These are phyloP conservation scores for Sphagnum tenellum DNA, from an alignment of 225 moss, liverwort and hornwort genomes.

Conservation along the genomic window DNA sequence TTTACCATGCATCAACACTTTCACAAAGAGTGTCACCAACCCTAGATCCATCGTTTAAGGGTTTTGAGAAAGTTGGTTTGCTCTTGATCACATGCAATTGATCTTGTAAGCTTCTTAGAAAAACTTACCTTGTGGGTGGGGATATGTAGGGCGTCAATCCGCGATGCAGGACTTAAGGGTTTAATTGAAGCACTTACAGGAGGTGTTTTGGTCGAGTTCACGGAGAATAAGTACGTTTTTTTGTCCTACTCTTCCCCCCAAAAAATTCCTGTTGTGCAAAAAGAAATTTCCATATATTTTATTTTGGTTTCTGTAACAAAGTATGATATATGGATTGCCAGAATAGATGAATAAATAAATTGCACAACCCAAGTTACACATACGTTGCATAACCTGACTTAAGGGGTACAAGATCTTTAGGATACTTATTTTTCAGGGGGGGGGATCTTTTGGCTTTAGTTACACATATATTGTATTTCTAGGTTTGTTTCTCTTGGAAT, in stretches of 20 bases:
- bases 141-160: constrained; percentile 43
- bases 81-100: too few relatives aligned
- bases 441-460: background rate
- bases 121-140: too few relatives aligned
- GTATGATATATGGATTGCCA: too few relatives aligned
- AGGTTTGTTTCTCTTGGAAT: background rate
- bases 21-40: too few relatives aligned
- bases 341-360: background rate
- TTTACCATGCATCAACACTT: too few relatives aligned
- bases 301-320: background rate
- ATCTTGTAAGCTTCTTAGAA: too few relatives aligned
- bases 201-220: constrained; percentile 52
- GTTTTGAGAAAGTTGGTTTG: too few relatives aligned
- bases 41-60: too few relatives aligned
- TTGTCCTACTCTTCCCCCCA: background rate
- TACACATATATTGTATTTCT: background rate
- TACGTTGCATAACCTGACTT: background rate
- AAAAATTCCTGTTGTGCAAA: background rate
- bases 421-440: background rate
- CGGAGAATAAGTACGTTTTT: constrained; percentile 55
- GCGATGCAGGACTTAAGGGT: constrained; percentile 69
- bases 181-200: constrained; percentile 58
- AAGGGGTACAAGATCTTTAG: background rate
- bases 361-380: background rate
- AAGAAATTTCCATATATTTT: background rate